A percentile compares a stretch with the other conserved stretches of the same genome.
Conservation (phyloP, 805 yeast genomes). For the Pichia thaimueangensis region DNA sequence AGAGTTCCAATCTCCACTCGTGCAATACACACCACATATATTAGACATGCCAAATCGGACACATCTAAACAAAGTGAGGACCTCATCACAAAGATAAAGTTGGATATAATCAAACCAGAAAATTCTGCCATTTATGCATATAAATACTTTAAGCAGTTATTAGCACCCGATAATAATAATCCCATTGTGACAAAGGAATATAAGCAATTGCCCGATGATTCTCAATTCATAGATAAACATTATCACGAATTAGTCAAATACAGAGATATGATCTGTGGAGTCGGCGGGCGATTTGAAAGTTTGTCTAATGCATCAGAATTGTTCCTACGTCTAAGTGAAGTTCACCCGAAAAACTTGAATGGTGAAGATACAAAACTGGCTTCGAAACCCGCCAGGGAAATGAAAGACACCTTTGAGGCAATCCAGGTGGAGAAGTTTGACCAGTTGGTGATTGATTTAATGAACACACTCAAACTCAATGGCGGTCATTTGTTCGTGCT, state of each 20-base stretch:
- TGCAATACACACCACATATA: background rate
- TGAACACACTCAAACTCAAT: slow-evolving; percentile 40
- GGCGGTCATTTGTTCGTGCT: slow-evolving; percentile 55
- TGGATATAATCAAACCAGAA: background rate
- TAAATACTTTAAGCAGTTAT: slow-evolving; percentile 16
- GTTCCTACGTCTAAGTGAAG: slow-evolving; percentile 34
- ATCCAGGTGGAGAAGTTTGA: slow-evolving; percentile 20
- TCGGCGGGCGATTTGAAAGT: slow-evolving; percentile 29
- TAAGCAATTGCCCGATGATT: slow-evolving; percentile 47
- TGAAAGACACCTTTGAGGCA: slow-evolving; percentile 30
- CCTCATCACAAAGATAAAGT: background rate
- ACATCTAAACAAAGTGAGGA: background rate
- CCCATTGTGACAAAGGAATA: slow-evolving; percentile 26
- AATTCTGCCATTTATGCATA: slow-evolving; percentile 27
- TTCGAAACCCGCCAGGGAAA: background rate
- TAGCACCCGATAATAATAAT: slow-evolving; percentile 9
- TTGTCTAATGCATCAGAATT: slow-evolving; percentile 34
- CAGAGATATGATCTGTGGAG: slow-evolving; percentile 27
- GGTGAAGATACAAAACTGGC: background rate
- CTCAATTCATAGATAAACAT: slow-evolving; percentile 44
- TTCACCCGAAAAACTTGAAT: slow-evolving; percentile 16
- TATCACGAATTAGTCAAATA: slow-evolving; percentile 36
- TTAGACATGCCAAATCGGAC: slow-evolving; percentile 3
- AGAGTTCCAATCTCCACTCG: no score
- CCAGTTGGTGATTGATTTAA: slow-evolving; percentile 36